These are phyloP conservation scores for Colletotrichum spaethianum DNA, from an alignment of 2,329 filamentous ascomycete genomes.

Conservation along the genomic window DNA sequence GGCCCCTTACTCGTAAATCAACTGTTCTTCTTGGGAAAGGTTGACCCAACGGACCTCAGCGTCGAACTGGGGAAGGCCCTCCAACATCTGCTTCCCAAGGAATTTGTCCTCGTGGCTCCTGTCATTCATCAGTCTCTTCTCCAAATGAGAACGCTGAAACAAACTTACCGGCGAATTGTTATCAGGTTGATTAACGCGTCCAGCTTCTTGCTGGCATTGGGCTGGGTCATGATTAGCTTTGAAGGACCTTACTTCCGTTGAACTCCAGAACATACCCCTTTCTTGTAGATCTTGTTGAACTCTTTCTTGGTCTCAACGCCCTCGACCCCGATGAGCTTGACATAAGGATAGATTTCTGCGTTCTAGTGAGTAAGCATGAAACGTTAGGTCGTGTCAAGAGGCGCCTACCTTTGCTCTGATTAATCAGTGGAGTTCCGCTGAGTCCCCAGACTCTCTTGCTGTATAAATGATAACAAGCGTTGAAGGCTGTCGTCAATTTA, in stretches of 20 bases:
- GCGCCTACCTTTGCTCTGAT: neutral
- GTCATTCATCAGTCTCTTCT: neutral
- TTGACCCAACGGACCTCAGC: neutral
- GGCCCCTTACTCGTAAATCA: neutral
- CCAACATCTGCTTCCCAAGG: neutral
- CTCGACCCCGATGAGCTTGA: neutral
- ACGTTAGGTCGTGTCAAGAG: no score
- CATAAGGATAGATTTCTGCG: neutral
- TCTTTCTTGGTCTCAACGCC: neutral
- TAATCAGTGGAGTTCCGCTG: neutral
- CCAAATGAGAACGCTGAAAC: rapidly evolving
- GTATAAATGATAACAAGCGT: neutral
- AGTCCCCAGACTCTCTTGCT: conserved; percentile 2
- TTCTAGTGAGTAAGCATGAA: neutral
- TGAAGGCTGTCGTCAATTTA: neutral
- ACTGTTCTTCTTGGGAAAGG: neutral
- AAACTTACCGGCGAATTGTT: neutral
- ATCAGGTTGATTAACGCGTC: neutral
- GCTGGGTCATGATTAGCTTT: neutral
- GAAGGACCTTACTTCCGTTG: neutral
- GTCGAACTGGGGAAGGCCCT: neutral
- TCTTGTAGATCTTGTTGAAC: neutral
- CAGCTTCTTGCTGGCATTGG: neutral
- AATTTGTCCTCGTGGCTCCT: neutral
- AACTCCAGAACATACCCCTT: neutral